Evolutionary conservation across 2,329 filamentous ascomycete genomes (phyloP), one percentile per base, ranked within the genome.

Genomic region (Aureobasidium leucospermi): DNA sequence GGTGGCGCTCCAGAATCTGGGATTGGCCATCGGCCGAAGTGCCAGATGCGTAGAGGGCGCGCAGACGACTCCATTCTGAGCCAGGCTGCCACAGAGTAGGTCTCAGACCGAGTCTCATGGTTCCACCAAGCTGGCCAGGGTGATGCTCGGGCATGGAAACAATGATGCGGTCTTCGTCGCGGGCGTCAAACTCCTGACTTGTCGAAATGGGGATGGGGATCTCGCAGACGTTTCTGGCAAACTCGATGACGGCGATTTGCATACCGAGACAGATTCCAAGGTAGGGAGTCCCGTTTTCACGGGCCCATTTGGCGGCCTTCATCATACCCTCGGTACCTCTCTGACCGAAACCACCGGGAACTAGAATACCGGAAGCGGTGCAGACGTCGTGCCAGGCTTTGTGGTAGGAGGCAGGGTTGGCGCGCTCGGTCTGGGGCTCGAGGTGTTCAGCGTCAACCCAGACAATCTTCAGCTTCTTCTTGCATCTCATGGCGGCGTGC

Each of bases 81-180:
- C 82, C 84, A 1, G 80, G 71, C 71, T 94, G 88, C 81, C 95
- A 96, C 64, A 85, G 75, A 0, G 87, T 89, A 13, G 86, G 80
- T 28, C 88, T 85, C 28, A 85, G 81, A 60, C 91, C 90, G 1
- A 96, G 83, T 62, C 90, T 83, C 91, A 96, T 96, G 1, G 89
- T 95, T 19, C 88, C 91, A 58, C 91, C 90, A 73, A 92, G 81
- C 63, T 87, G 86, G n/a, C 79, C 80, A 70, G 85, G 84, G 74
- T 88, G 83, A 65, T 88, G 82, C 72, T 96, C 93, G 1, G 93
- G 93, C 94, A 97, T 99, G 76, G 88, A 93, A 66, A 97, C 83
- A 65, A 99, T 85, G 31, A 89, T 83, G 29, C 83, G 84, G 69
- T 91, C 79, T 49, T 84, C 76, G n/a, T 85, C 81, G 3, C 77